These are phyloP conservation scores for Dendrobium huoshanense DNA, from an alignment of 106 monocot genomes.

Conservation along the genomic window DNA sequence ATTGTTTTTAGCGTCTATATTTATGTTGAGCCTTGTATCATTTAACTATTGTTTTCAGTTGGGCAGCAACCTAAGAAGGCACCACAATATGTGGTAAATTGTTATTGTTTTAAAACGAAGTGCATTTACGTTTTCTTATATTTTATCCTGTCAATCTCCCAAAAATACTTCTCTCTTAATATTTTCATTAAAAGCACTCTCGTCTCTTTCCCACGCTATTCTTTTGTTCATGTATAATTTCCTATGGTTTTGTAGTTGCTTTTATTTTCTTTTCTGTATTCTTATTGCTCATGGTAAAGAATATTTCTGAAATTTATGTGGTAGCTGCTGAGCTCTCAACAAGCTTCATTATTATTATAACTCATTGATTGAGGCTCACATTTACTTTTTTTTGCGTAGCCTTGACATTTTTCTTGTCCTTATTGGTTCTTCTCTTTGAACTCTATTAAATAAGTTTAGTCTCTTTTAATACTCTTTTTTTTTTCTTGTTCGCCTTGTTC, in stretches of 20 bases:
- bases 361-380: not conserved
- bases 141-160: too few species aligned
- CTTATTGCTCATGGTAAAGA: not conserved
- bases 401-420: not conserved
- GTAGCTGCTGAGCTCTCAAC: not conserved
- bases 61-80: too few species aligned
- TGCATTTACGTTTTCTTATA: too few species aligned
- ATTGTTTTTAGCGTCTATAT: too few species aligned
- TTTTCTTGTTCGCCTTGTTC: not conserved
- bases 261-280: not conserved
- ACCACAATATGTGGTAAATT: too few species aligned
- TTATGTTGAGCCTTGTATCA: too few species aligned
- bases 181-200: not conserved
- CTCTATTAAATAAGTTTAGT: not conserved
- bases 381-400: not conserved
- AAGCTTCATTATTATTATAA: not conserved
- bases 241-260: not conserved
- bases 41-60: too few species aligned
- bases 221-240: not conserved
- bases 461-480: not conserved
- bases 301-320: not conserved
- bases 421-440: not conserved
- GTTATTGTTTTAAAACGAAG: too few species aligned
- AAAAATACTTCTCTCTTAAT: not conserved
- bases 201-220: not conserved